Conservation (phyloP, 305 asterid genomes). For the Fraxinus albicans region DNA sequence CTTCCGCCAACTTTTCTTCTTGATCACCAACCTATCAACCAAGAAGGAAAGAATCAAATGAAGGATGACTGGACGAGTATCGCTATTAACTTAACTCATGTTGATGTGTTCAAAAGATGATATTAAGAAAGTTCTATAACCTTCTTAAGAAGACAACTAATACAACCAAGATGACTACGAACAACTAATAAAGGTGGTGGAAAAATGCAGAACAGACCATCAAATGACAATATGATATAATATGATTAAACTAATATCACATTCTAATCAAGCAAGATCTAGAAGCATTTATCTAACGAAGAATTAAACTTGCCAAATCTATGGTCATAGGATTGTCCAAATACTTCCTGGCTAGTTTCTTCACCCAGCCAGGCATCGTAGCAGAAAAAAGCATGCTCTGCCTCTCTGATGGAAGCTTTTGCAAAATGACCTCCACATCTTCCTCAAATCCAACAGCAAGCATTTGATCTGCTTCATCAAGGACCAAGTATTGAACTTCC, state of each 20-base stretch:
- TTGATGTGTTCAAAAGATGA: neutral
- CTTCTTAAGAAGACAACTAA: conserved; percentile 1
- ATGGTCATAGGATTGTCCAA: conserved; percentile 82
- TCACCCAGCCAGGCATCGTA: conserved; percentile 98
- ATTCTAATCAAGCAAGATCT: neutral
- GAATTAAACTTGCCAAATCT: conserved; percentile 63
- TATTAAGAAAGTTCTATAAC: neutral
- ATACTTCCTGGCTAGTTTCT: conserved; percentile 73
- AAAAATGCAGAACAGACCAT: neutral
- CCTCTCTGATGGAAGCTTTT: conserved; percentile 72
- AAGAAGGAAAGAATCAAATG: conserved; percentile 5
- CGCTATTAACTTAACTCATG: neutral
- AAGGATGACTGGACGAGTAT: neutral
- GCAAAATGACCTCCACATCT: conserved; percentile 78
- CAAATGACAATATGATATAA: neutral
- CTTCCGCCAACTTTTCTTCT: conserved; percentile 95
- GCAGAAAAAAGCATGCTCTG: conserved; percentile 99
- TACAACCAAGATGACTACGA: neutral
- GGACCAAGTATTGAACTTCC: conserved; percentile 86
- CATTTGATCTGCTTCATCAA: conserved; percentile 99
- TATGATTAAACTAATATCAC: neutral
- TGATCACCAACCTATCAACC: conserved; percentile 72
- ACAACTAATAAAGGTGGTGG: neutral
- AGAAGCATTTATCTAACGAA: conserved; percentile 11
- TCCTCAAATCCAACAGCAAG: conserved; percentile 99